These are phyloP conservation scores for Elsinoe batatas DNA, from an alignment of 2,329 filamentous ascomycete genomes.

Conservation along the genomic window DNA sequence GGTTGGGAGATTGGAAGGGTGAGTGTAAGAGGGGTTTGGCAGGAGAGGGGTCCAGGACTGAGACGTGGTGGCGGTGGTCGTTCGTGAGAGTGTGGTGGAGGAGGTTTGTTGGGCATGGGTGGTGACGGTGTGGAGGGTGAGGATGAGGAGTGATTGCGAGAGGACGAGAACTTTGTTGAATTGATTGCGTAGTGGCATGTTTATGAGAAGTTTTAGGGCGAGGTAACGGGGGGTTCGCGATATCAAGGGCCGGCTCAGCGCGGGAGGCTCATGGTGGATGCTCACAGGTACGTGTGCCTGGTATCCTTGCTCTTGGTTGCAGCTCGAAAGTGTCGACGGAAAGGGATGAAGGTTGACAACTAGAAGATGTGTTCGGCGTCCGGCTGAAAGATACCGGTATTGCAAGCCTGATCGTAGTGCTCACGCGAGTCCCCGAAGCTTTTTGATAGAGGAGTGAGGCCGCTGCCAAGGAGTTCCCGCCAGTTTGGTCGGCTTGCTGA, in stretches of 20 bases:
- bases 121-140: background rate
- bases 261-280: slow-evolving; percentile 5
- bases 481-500: background rate
- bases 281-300: background rate
- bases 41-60: background rate
- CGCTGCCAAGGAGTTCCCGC: background rate
- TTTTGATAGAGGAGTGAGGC: background rate
- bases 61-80: background rate
- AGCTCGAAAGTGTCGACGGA: background rate
- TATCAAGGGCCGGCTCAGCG: slow-evolving; percentile 6
- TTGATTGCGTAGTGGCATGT: background rate
- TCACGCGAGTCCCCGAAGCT: slow-evolving; percentile 5
- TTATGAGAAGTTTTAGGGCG: background rate
- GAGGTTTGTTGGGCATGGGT: background rate
- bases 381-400: background rate
- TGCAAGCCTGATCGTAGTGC: background rate
- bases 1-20: background rate
- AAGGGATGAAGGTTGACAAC: background rate
- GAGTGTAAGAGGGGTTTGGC: background rate
- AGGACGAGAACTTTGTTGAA: background rate
- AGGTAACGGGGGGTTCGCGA: background rate
- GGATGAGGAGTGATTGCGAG: background rate
- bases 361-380: background rate
- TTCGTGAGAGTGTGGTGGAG: background rate
- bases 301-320: background rate